Conservation (phyloP, 306 rosid genomes). For the Sicyos baderoa region DNA sequence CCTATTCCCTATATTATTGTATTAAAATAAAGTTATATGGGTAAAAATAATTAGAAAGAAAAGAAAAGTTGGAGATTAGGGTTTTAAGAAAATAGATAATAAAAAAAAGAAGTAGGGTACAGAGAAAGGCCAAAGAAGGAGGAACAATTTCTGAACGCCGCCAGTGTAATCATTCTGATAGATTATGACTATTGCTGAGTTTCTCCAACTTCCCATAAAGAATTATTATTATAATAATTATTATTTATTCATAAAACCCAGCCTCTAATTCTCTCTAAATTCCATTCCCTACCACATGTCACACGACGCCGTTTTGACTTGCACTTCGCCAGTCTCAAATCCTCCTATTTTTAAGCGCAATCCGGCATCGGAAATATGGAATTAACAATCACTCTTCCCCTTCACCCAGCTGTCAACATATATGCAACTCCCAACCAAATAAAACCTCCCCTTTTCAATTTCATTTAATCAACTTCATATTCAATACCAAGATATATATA, state of each 20-base stretch:
- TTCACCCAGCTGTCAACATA: slow-evolving; percentile 16
- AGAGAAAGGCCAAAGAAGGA: slow-evolving; percentile 33
- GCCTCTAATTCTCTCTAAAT: not conserved
- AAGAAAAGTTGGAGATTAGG: no score
- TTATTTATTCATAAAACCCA: slow-evolving; percentile 1
- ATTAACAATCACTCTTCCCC: not conserved
- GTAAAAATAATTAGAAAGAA: no score
- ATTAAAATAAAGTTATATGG: no score
- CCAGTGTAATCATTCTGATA: slow-evolving; percentile 72
- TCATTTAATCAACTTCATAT: not conserved
- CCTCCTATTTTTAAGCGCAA: slow-evolving; percentile 19
- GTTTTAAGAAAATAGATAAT: not conserved
- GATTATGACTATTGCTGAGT: slow-evolving; percentile 18
- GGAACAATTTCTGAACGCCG: slow-evolving; percentile 86
- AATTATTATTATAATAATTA: no score
- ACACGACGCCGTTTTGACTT: slow-evolving; percentile 2
- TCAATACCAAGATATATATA: not conserved
- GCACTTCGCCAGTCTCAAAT: not conserved
- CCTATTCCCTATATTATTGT: no score
- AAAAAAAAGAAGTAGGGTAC: slow-evolving; percentile 1
- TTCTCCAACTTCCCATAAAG: slow-evolving; percentile 37
- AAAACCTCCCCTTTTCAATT: not conserved
- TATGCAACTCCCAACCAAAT: slow-evolving; percentile 4
- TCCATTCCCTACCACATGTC: not conserved
- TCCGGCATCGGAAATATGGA: slow-evolving; percentile 7